Evolutionary conservation across 768 basidiomycete species (phyloP), one percentile per base, ranked within the genome.

Genomic region (Phylloporus sp.): DNA sequence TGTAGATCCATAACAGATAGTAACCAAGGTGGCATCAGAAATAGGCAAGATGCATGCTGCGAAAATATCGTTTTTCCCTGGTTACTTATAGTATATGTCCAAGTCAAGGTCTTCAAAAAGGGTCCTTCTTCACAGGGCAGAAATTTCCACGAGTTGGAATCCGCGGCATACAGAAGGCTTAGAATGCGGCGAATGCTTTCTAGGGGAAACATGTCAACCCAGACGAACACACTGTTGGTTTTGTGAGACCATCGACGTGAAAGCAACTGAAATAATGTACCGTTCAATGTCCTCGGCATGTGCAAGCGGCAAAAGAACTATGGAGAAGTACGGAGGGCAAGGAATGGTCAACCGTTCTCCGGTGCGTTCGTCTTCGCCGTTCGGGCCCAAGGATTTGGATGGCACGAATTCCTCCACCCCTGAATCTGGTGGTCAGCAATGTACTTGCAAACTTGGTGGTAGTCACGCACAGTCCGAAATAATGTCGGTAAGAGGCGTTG

Each of bases 141-240:
- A 15, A 73, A 60, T 8, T 53, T 59, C 64, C 67, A 74, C 6
- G 59, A 44, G 10, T 33, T 43, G 3, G 63, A 58, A 31, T 62
- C 55, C 9, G 58, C n/a, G n/a, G n/a, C 59, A 35, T 62, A 66
- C 20, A 64, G 42, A 21, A 70, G 48, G 38, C 66, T 67, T 45
- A 75, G 51, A 21, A 71, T 48, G 23, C 69, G 66, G 55, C 77
- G 74, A 13, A 70, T 68, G 9, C 76, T 81, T 56, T 72, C 70
- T 20, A 84, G 59, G 5, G 80, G 78, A 38, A 78, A 69, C 46
- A 70, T 69, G 22, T 71, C 69, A 14, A 81, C 53, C 80, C 80
- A 82, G 21, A 67, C 60, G 20, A 65, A 59, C 32, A 80, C 59
- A 24, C 80, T 81, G 42, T 21, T 18, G 9, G 39, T 14, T 32